Base-by-base conservation (phyloP, 192 early-diverging fungal species). In the Linnemannia zychae region DNA sequence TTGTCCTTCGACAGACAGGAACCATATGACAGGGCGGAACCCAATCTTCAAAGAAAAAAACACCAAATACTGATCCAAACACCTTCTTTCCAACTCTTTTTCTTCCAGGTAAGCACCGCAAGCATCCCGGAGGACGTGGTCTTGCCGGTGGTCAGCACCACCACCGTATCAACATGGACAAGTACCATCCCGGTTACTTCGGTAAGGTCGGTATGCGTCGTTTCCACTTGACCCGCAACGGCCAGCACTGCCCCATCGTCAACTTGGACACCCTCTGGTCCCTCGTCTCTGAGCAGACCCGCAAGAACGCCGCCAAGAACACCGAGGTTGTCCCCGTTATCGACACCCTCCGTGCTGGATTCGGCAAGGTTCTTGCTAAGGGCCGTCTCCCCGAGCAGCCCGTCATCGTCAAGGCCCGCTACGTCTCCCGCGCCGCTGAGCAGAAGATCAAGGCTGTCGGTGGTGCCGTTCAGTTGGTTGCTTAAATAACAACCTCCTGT, bases 201-300 rank as follows among this genome's bases (percentile, higher is more conserved):
- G 98, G 98, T 92, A 99, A 99, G 93, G 98, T 99, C 91, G 98
- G 98, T 97, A 98, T 98, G 98, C 96, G 98, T 86, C 93, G 97
- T 91, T 99, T 97, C 96, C 98, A 99, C 94, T 91, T 94, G 95
- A 99, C 97, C 92, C 87, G 92, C 78, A 97, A 99, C 92, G 80
- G 94, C 88, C 92, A 91, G 90, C 94, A 95, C 94, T 90, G 93
- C 84, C 95, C 96, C 74, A 91, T 93, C 86, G 88, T 99, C 92
- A 99, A 99, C 93, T 88, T 98, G 67, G 96, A 99, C 92, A 95
- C 94, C 87, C 88, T 99, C 88, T 98, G 96, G 97, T 91, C 95
- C 72, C 92, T 99, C 77, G 96, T 98, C 79, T 92, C 93, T 80
- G 94, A 94, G 78, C 96, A 97, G 88, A 95, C 94, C 74, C 93